A percentile compares a stretch with the other conserved stretches of the same genome.
Evolutionary conservation across 768 basidiomycete genomes (phyloP).

Genomic region (Tylopilus sp.): DNA sequence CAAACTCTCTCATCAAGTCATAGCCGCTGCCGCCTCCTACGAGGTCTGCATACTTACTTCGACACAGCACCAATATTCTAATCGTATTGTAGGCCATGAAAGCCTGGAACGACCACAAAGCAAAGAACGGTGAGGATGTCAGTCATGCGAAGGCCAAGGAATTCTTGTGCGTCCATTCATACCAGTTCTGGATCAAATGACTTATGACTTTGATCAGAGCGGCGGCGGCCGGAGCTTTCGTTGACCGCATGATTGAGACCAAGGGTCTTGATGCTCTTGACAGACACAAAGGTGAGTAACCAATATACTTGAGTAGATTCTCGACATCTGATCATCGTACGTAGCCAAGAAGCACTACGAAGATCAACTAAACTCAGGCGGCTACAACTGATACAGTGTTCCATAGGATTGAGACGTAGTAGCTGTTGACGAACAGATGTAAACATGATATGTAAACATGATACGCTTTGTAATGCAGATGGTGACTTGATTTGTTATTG

Average conservation of each 20-base stretch:
- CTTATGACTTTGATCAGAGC: slow-evolving; percentile 37
- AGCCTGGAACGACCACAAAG: slow-evolving; percentile 55
- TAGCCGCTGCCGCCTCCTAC: slow-evolving; percentile 64
- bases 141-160: slow-evolving; percentile 58
- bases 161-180: slow-evolving; percentile 35
- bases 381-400: too few relatives aligned
- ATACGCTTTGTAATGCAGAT: neutral
- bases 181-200: neutral
- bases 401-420: neutral
- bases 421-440: too few relatives aligned
- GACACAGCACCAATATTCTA: neutral
- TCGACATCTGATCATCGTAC: neutral
- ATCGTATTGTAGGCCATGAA: slow-evolving; percentile 51
- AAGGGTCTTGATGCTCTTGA: slow-evolving; percentile 54
- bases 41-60: slow-evolving; percentile 38
- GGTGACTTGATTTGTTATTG: neutral
- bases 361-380: neutral
- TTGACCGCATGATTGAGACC: slow-evolving; percentile 55
- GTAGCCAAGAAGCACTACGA: slow-evolving; percentile 11
- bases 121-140: slow-evolving; percentile 44
- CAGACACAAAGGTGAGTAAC: slow-evolving; percentile 35
- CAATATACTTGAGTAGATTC: too few relatives aligned
- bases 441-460: slow-evolving; percentile 17
- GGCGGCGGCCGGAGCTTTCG: slow-evolving; percentile 50
- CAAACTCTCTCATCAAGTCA: slow-evolving; percentile 58